Conservation (phyloP, 2,329 filamentous ascomycete genomes). For the Neonectria hederae region DNA sequence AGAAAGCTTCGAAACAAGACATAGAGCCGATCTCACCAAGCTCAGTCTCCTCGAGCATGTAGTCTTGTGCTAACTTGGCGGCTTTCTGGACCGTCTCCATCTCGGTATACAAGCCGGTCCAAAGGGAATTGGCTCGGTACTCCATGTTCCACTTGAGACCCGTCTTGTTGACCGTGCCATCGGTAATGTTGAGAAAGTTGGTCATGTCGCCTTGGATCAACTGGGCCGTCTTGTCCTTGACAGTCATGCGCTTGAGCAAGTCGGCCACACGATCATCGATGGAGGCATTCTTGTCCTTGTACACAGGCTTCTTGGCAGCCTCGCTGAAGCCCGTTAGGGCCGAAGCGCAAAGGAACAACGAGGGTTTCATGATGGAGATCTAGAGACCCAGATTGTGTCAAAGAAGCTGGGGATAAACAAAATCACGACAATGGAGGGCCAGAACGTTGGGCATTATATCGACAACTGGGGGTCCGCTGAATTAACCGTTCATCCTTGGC, state of each 20-base stretch:
- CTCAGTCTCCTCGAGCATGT: conserved; percentile 62
- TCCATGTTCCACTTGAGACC: conserved; percentile 74
- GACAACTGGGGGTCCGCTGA: conserved; percentile 4
- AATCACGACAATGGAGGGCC: neutral
- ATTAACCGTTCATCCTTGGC: conserved; percentile 35
- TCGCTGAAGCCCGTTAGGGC: conserved; percentile 36
- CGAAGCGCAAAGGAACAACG: conserved; percentile 35
- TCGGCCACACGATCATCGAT: conserved; percentile 73
- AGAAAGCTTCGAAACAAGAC: conserved; percentile 42
- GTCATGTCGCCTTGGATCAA: conserved; percentile 75
- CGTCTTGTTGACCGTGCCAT: conserved; percentile 72
- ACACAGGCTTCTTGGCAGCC: conserved; percentile 54
- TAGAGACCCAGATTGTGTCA: conserved; percentile 17
- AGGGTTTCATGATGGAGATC: conserved; percentile 43
- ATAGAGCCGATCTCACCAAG: conserved; percentile 37
- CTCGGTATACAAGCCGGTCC: conserved; percentile 73
- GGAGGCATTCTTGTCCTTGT: conserved; percentile 70
- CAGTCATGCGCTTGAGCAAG: conserved; percentile 76
- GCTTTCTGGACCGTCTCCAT: conserved; percentile 71
- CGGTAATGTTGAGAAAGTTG: conserved; percentile 77
- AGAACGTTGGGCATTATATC: conserved; percentile 15
- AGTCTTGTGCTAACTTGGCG: conserved; percentile 73
- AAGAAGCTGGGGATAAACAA: conserved; percentile 6
- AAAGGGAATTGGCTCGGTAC: conserved; percentile 73
- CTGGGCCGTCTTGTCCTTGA: conserved; percentile 78